Conservation (phyloP, 2,329 filamentous ascomycete genomes). For the Botryotinia narcissicola region DNA sequence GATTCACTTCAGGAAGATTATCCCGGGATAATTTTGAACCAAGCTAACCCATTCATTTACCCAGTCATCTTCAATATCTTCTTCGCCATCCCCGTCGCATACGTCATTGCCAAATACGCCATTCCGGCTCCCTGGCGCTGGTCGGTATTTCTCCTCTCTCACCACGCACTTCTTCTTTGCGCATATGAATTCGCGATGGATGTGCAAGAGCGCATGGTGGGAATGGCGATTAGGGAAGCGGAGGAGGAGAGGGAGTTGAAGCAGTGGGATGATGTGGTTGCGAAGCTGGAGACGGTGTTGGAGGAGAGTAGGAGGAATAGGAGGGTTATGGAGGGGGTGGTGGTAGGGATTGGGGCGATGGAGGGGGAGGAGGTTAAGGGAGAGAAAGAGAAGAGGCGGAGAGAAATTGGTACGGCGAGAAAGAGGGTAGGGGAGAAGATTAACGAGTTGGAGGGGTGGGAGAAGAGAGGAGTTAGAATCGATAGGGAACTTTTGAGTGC, state of each 20-base stretch:
- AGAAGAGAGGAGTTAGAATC: background rate
- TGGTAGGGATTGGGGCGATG: background rate
- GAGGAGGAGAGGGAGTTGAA: slow-evolving; percentile 16
- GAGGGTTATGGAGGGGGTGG: background rate
- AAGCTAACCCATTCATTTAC: background rate
- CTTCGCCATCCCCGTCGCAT: slow-evolving; percentile 23
- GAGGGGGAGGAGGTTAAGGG: too few relatives aligned
- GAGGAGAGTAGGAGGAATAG: background rate
- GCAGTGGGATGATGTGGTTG: slow-evolving; percentile 23
- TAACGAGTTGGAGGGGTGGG: background rate
- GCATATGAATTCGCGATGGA: background rate
- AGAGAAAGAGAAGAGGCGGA: background rate
- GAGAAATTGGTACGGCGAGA: background rate
- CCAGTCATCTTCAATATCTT: slow-evolving; percentile 24
- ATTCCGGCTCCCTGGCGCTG: background rate
- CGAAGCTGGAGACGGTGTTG: slow-evolving; percentile 3
- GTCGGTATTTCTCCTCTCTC: background rate
- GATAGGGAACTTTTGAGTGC: background rate
- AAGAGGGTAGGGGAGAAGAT: background rate
- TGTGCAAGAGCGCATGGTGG: slow-evolving; percentile 5
- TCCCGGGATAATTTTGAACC: too few relatives aligned
- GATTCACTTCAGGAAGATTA: background rate
- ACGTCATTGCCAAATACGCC: slow-evolving; percentile 9
- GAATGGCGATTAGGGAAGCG: slow-evolving; percentile 10
- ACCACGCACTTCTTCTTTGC: slow-evolving; percentile 3